Conservation (phyloP, 495 filamentous ascomycete species). For the Annulohypoxylon nitens region DNA sequence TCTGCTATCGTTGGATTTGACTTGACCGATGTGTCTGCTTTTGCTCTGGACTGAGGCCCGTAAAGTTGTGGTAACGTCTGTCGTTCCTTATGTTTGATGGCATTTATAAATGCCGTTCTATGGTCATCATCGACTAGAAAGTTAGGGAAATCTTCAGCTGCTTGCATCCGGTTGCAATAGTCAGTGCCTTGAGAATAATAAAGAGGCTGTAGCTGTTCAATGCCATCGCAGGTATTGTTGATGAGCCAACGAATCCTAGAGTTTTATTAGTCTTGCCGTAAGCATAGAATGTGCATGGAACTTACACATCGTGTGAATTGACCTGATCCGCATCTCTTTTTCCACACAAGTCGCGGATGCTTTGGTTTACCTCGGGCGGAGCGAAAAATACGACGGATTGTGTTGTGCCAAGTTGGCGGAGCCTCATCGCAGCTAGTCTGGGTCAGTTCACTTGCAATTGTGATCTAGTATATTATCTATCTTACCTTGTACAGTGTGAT, state of each 20-base stretch:
- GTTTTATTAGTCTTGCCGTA: slow-evolving; percentile 12
- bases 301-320: slow-evolving; percentile 65
- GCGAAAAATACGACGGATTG: slow-evolving; percentile 56
- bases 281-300: neutral
- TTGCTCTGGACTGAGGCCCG: slow-evolving; percentile 44
- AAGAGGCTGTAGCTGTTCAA: slow-evolving; percentile 67
- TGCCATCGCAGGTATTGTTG: slow-evolving; percentile 69
- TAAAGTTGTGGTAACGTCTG: slow-evolving; percentile 55
- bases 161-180: slow-evolving; percentile 62
- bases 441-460: neutral
- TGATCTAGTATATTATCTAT: neutral
- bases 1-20: slow-evolving; percentile 41
- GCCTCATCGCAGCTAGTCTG: slow-evolving; percentile 58
- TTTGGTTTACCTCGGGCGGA: slow-evolving; percentile 60
- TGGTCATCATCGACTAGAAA: slow-evolving; percentile 39
- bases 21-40: slow-evolving; percentile 9
- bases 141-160: slow-evolving; percentile 47
- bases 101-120: slow-evolving; percentile 34
- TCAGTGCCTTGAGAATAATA: slow-evolving; percentile 69
- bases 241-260: slow-evolving; percentile 67
- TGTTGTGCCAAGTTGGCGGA: slow-evolving; percentile 53
- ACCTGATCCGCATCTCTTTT: slow-evolving; percentile 44
- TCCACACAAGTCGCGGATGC: slow-evolving; percentile 55
- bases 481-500: slow-evolving; percentile 60
- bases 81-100: slow-evolving; percentile 53